These are phyloP conservation scores for Chloromonas sp. DNA, from an alignment of 163 green algal species.

Conservation along the genomic window DNA sequence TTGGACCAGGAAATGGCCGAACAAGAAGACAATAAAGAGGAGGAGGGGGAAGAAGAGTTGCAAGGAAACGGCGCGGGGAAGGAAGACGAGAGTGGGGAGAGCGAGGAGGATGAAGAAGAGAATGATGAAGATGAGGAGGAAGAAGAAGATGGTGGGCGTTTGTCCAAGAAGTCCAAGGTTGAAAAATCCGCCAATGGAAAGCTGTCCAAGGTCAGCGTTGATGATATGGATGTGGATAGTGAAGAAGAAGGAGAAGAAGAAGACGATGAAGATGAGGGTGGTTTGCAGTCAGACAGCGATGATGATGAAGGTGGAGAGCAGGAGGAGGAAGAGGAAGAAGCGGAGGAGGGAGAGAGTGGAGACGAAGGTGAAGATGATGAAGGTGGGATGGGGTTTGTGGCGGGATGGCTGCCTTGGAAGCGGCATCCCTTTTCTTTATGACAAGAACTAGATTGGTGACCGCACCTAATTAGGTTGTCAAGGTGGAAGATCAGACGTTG, in stretches of 20 bases:
- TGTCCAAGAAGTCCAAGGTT: background rate
- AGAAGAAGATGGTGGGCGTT: conserved; percentile 16
- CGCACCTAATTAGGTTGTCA: no score
- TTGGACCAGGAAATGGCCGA: conserved; percentile 17
- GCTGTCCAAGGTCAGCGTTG: background rate
- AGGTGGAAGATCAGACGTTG: no score
- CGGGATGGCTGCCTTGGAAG: no score
- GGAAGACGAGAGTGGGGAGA: conserved; percentile 17
- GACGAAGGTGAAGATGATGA: conserved; percentile 18
- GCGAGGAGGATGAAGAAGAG: conserved; percentile 25
- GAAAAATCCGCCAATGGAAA: no score
- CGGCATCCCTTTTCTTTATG: no score
- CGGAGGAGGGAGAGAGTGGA: background rate
- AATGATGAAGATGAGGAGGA: conserved; percentile 28
- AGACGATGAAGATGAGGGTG: conserved; percentile 13
- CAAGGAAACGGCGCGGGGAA: conserved; percentile 20
- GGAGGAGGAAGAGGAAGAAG: conserved; percentile 16
- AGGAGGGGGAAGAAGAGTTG: conserved; percentile 23
- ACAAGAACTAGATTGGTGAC: no score
- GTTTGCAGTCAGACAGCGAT: background rate
- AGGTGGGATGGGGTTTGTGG: background rate
- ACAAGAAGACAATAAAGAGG: conserved; percentile 15
- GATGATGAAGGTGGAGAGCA: conserved; percentile 1
- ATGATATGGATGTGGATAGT: background rate
- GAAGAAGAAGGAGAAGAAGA: conserved; percentile 1